A percentile compares a stretch with the other conserved stretches of the same genome.
phyloP scores from a whole-genome alignment of 2,329 filamentous ascomycete genomes.

The Chrysoporthe deuterocubensis region DNA sequence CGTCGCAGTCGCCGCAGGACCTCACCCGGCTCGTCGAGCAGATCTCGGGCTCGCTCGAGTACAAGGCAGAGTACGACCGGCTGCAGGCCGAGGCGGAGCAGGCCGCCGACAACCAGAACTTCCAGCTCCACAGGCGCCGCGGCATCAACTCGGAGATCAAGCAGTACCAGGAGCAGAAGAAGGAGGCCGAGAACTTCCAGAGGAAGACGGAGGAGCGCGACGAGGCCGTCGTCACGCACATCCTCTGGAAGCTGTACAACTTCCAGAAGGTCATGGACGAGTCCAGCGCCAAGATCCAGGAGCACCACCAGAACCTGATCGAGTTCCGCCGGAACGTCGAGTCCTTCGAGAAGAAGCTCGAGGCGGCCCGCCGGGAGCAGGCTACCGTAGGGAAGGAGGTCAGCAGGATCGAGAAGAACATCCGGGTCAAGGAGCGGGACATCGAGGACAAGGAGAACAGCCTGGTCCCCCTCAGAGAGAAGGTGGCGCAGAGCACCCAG shows the following conservation, averaged over 20 bases:
- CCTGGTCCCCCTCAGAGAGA: slow-evolving; percentile 88
- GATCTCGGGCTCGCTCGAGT: slow-evolving; percentile 93
- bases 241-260: slow-evolving; percentile 95
- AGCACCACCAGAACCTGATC: slow-evolving; percentile 92
- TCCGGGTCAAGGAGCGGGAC: slow-evolving; percentile 83
- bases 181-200: slow-evolving; percentile 91
- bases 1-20: slow-evolving; percentile 91
- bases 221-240: slow-evolving; percentile 87
- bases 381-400: slow-evolving; percentile 76
- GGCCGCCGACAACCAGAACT: slow-evolving; percentile 84
- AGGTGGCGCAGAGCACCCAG: slow-evolving; percentile 77
- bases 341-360: slow-evolving; percentile 78
- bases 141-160: slow-evolving; percentile 98
- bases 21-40: slow-evolving; percentile 94
- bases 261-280: slow-evolving; percentile 93
- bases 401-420: slow-evolving; percentile 79
- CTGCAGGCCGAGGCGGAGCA: slow-evolving; percentile 86
- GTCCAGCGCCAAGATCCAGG: slow-evolving; percentile 86
- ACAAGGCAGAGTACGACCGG: slow-evolving; percentile 90
- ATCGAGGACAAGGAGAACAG: slow-evolving; percentile 86
- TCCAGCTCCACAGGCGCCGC: slow-evolving; percentile 85
- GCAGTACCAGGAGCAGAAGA: slow-evolving; percentile 96
- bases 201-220: slow-evolving; percentile 89
- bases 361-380: slow-evolving; percentile 84
- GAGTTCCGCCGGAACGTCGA: slow-evolving; percentile 89